Base-by-base conservation (phyloP, 805 yeast species). In the Schwanniomyces occidentalis region DNA sequence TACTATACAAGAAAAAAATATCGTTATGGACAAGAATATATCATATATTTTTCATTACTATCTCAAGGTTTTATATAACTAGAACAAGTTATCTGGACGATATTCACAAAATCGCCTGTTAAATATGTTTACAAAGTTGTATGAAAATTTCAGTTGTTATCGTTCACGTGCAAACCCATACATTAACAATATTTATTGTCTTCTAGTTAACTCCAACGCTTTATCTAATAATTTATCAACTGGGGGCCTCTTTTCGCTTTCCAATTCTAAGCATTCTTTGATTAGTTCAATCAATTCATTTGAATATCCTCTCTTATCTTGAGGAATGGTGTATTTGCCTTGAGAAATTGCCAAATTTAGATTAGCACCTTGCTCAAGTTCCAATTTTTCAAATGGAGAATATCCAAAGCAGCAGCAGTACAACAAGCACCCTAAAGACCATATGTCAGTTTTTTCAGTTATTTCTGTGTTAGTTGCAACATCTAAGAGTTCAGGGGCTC, bases 401-500 rank as follows among this genome's bases (percentile, higher is more conserved):
- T 71, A 71, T 0, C 84, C 83, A 61, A 85, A 90, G 57, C 91
- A 70, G 45, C 86, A 61, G 1, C 89, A 78, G 57, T 85, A 90
- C 12, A 88, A 55, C 1, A 88, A 69, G 52, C 96, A 88, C 0
- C 98, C 98, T 18, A 90, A 58, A 3, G 95, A 83, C 98, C 98
- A 90, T 16, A 91, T 77, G 57, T 90, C 98, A 4, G 85, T 80
- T 40, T 76, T 75, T 49, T 86, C 95, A 42, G 80, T 79, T 28
- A 90, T 69, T 5, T 59, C 59, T n/a, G 76, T 58, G 26, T 83
- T 82, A 1, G 86, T 74, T 27, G 76, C 77, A 24, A 88, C 83
- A 51, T 88, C 91, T 38, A 90, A 62, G 29, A 91, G 66, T 53
- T 90, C 98, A 0, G 98, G 98, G 0, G 97, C 95, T 25, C 95